Conservation (phyloP, 2,329 filamentous ascomycete species). For the Aspergillus vadensis region DNA sequence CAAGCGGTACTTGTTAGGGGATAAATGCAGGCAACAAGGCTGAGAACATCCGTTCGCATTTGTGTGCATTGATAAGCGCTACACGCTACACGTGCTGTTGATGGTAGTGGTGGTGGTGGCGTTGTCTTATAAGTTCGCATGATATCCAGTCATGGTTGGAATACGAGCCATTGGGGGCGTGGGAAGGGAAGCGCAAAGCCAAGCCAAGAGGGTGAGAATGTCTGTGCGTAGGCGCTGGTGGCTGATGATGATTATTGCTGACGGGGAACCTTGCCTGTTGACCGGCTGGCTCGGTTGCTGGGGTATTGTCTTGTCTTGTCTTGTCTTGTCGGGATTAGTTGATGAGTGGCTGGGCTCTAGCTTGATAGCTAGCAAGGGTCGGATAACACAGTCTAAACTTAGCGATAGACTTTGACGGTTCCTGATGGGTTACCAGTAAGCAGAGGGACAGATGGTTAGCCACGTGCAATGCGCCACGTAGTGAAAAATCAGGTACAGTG, state of each 20-base stretch:
- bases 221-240: background rate
- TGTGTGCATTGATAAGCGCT: background rate
- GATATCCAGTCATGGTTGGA: background rate
- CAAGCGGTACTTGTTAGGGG: too few relatives aligned
- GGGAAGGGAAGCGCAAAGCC: background rate
- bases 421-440: constrained; percentile 15
- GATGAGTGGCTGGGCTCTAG: background rate
- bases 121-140: background rate
- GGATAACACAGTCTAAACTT: background rate
- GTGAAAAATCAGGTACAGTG: background rate
- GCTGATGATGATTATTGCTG: background rate
- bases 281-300: too few relatives aligned
- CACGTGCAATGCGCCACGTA: background rate
- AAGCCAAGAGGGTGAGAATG: background rate
- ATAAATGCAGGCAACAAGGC: constrained; percentile 1
- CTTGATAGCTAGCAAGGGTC: background rate
- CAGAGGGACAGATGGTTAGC: constrained; percentile 1
- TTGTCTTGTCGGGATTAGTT: background rate
- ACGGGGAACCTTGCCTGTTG: background rate
- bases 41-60: constrained; percentile 2
- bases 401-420: constrained; percentile 25
- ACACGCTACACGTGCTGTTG: background rate
- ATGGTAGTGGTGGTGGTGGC: background rate
- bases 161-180: background rate
- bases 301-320: too few relatives aligned